A percentile compares a stretch with the other conserved stretches of the same genome.
These are phyloP conservation scores for Cladosporium sphaerospermum DNA, from an alignment of 2,329 filamentous ascomycete genomes.

Conservation along the genomic window DNA sequence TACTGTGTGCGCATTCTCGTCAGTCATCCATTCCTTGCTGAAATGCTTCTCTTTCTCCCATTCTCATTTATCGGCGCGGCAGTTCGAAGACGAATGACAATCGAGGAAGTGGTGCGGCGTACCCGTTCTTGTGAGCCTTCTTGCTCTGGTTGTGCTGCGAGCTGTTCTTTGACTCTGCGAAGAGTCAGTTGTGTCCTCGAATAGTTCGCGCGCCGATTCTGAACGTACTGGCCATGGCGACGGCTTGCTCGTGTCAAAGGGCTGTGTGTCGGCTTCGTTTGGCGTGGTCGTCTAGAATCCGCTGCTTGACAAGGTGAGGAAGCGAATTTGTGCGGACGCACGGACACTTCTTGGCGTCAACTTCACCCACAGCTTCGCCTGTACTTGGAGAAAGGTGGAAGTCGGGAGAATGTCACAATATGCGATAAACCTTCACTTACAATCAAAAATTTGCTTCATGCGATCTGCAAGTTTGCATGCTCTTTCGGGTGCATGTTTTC, in stretches of 20 bases:
- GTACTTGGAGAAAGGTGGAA: too few relatives aligned
- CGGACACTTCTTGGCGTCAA: not conserved
- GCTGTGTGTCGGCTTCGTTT: conserved; percentile 11
- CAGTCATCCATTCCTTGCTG: conserved; percentile 5
- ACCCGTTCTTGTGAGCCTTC: conserved; percentile 99
- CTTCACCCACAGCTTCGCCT: not conserved
- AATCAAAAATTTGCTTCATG: too few relatives aligned
- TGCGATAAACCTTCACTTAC: too few relatives aligned
- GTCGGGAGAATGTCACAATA: too few relatives aligned
- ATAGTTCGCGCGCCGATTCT: not conserved
- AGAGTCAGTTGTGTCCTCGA: conserved; percentile 15
- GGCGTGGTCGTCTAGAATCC: conserved; percentile 4
- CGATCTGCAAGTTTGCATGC: too few relatives aligned
- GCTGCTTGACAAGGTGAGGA: not conserved
- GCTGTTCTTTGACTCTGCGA: conserved; percentile 97
- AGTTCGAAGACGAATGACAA: conserved; percentile 4
- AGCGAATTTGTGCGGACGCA: not conserved
- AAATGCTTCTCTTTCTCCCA: not conserved
- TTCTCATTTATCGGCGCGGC: not conserved
- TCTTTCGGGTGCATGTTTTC: too few relatives aligned
- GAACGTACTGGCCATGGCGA: conserved; percentile 65
- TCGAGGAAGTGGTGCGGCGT: conserved; percentile 38
- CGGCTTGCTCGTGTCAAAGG: conserved; percentile 11
- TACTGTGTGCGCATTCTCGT: conserved; percentile 51
- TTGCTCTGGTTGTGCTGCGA: conserved; percentile 97